These are phyloP conservation scores for Closterium sp. DNA, from an alignment of 139 green algal genomes.

Conservation along the genomic window DNA sequence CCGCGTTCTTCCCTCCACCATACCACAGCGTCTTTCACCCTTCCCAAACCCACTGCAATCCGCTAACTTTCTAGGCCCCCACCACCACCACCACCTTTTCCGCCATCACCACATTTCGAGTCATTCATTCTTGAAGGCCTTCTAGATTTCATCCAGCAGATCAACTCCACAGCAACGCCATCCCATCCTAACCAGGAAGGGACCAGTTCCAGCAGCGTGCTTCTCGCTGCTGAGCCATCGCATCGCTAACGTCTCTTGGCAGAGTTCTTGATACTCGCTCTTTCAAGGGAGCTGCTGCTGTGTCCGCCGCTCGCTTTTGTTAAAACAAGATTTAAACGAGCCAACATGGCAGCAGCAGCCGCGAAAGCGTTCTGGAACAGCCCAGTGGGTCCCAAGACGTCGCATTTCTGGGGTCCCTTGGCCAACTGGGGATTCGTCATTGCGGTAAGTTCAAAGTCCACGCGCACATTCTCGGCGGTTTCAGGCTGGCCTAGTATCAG, in stretches of 20 bases:
- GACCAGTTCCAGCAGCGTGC: neutral
- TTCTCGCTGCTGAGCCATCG: neutral
- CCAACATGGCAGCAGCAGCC: slow-evolving; percentile 9
- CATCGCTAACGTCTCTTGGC: neutral
- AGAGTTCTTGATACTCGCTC: neutral
- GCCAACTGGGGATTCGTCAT: slow-evolving; percentile 83
- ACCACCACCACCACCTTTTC: too few species aligned
- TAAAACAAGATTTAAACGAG: neutral
- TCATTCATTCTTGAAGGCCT: too few species aligned
- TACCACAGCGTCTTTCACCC: neutral
- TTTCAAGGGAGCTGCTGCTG: too few species aligned
- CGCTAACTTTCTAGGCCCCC: neutral
- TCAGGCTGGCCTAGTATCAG: neutral
- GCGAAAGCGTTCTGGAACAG: slow-evolving; percentile 51
- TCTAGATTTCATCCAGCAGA: neutral
- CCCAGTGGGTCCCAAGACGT: slow-evolving; percentile 66
- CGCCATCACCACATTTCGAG: too few species aligned
- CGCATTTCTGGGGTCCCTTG: slow-evolving; percentile 81
- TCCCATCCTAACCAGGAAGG: neutral
- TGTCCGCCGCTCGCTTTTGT: too few species aligned
- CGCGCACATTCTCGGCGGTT: neutral
- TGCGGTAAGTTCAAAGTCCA: slow-evolving; percentile 53
- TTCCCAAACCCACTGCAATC: neutral
- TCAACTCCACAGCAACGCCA: neutral
- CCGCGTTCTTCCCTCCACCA: neutral